Base-by-base conservation (phyloP, 2,329 filamentous ascomycete genomes). In the Sarocladiaceae sp. region DNA sequence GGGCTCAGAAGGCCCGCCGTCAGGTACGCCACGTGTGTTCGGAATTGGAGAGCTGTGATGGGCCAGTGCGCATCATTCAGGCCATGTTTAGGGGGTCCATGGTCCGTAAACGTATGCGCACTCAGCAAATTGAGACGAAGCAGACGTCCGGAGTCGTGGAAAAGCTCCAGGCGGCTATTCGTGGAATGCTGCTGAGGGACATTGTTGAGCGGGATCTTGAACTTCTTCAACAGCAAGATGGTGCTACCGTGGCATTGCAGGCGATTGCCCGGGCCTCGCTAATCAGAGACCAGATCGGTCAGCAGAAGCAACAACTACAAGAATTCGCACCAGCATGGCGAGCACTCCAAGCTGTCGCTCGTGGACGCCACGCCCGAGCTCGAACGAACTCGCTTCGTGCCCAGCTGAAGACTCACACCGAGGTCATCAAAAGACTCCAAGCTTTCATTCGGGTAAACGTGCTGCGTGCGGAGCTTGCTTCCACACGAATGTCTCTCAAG, bases 71-170 rank as follows among this genome's bases (percentile, higher is more conserved):
- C 33, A 72, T 79, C 51, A 75, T 88, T 37, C 81, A 85, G 59
- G 76, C 80, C 58, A 63, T 74, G 48, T 77, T 85, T 55, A 75
- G 82, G 55, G 86, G 85, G 20, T 83, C 80, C 52, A 65, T 88
- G 50, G 64, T 77, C 47, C 78, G 85, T 37, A 74, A 78, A 58
- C 67, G 67, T 40, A 63, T 84, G 47, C 60, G 68, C 43, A 67
- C 67, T 49, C 79, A 79, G 62, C 73, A 76, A 54, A 64, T 69
- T 49, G 74, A 78, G 57, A 79, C 77, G 15, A 67, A 66, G 51
- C 61, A 70, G 51, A 65, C 70, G 44, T 65, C 74, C 51, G 69
- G 69, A 24, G 67, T 73, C 43, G 72, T 85, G 31, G 65, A 70
- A 48, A 65, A 69, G 37, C 69, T 88, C 33, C 85, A 89, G 64